Conservation (phyloP, 495 filamentous ascomycete species). For the Penicillium longicatenatum region DNA sequence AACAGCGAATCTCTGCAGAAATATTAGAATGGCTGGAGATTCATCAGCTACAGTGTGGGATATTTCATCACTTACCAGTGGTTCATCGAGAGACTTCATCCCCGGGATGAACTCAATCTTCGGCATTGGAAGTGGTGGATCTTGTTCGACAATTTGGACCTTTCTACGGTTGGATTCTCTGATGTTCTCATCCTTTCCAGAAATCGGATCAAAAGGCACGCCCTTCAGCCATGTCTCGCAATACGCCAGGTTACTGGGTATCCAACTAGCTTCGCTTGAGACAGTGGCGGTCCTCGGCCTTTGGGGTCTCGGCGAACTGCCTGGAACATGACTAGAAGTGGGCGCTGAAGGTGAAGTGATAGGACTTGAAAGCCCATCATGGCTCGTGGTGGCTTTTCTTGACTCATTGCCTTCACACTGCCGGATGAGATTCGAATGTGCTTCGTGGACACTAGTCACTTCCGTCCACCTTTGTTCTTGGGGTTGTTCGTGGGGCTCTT, state of each 20-base stretch:
- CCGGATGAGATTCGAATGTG: conserved; percentile 40
- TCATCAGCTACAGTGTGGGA: background rate
- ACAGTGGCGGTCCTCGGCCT: conserved; percentile 41
- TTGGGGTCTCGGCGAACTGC: conserved; percentile 30
- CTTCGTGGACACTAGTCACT: conserved; percentile 41
- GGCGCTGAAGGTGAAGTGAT: conserved; percentile 13
- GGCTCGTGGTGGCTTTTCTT: conserved; percentile 5
- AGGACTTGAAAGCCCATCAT: background rate
- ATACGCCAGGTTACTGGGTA: conserved; percentile 44
- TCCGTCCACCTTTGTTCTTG: conserved; percentile 15
- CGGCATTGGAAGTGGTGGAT: conserved; percentile 30
- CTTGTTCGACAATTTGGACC: conserved; percentile 46
- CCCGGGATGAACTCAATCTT: conserved; percentile 29
- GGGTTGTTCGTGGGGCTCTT: background rate
- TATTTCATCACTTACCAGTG: conserved; percentile 27
- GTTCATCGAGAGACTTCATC: conserved; percentile 32
- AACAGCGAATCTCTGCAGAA: conserved; percentile 38
- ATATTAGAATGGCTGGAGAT: conserved; percentile 4
- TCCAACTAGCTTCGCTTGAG: conserved; percentile 48
- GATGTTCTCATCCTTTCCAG: conserved; percentile 27
- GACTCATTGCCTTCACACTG: conserved; percentile 29
- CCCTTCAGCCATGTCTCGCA: conserved; percentile 48
- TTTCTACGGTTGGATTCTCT: conserved; percentile 40
- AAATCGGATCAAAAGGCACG: conserved; percentile 37
- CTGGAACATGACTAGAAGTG: conserved; percentile 8